Conservation (phyloP, 2,329 filamentous ascomycete species). For the Monilinia polystroma region DNA sequence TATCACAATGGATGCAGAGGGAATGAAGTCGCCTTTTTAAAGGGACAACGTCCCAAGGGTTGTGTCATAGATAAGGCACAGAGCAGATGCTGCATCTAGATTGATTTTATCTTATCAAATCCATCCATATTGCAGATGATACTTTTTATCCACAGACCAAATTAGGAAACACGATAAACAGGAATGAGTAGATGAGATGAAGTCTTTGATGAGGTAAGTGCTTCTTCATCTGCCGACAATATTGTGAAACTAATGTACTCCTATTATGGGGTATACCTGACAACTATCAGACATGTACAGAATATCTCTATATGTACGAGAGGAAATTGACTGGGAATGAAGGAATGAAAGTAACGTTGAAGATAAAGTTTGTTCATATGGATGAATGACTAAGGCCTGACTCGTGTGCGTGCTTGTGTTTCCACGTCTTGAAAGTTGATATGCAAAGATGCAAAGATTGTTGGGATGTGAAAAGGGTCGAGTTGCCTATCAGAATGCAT, state of each 20-base stretch:
- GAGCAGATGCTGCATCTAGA: background rate
- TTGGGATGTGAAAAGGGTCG: background rate
- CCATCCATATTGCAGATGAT: background rate
- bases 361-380: conserved; percentile 10
- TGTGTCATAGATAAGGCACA: conserved; percentile 22
- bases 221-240: background rate
- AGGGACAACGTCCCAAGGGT: background rate
- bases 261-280: background rate
- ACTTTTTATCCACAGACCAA: conserved; percentile 1
- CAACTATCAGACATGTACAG: conserved; percentile 5
- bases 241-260: conserved; percentile 10
- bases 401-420: background rate
- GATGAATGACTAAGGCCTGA: background rate
- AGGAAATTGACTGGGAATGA: background rate
- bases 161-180: conserved; percentile 10
- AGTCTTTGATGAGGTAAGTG: background rate
- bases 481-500: conserved; percentile 4
- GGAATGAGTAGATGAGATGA: background rate
- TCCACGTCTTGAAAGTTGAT: background rate
- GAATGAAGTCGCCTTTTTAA: background rate
- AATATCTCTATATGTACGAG: background rate
- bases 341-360: too few relatives aligned
- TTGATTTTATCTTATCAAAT: conserved; percentile 15
- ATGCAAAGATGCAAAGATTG: background rate
- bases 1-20: background rate